Evolutionary conservation across 805 yeast species (phyloP), one percentile per base, ranked within the genome.

Genomic region (Clavispora asparagi): DNA sequence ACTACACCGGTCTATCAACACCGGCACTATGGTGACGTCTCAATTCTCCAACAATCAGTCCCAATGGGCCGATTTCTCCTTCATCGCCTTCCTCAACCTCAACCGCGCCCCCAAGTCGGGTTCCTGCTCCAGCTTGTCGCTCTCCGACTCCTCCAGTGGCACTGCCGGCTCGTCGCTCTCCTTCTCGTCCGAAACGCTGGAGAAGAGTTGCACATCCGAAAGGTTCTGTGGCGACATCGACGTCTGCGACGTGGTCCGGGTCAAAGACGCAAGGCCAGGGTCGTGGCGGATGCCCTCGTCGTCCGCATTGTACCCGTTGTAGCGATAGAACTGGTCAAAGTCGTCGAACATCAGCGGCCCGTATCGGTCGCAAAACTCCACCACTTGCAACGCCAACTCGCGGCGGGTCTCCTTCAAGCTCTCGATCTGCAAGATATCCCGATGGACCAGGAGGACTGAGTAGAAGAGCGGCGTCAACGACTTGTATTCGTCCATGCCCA

Each of bases 291-390:
- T n/a, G n/a, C n/a, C 31, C 16, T 45, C 47, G 36, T 44, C 11
- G 14, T 33, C 42, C 6, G n/a, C n/a, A n/a, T n/a, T n/a, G n/a
- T n/a, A n/a, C n/a, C 28, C 25, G 23, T 30, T 38, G 23, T 23
- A 9, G 19, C 23, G 32, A 12, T 67, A 67, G 40, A 70, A 62
- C 41, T 56, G 51, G 37, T 60, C 61, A 48, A 60, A 71, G 50
- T 70, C 76, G 12, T 65, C 68, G 47, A 69, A 71, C 48, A 70
- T 56, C 37, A 53, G 57, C 2, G 73, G 73, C 7, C 75, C 74
- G 46, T 63, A 67, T 41, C 54, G 59, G 41, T 65, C 56, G 50
- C 74, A 70, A 39, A 70, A 67, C 4, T 59, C 65, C 30, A 61
- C 56, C 26, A 71, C 71, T 46, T 59, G 52, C 16, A 42, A 46